phyloP scores from a whole-genome alignment of 257 asterid species.

The Buddleja alternifolia region DNA sequence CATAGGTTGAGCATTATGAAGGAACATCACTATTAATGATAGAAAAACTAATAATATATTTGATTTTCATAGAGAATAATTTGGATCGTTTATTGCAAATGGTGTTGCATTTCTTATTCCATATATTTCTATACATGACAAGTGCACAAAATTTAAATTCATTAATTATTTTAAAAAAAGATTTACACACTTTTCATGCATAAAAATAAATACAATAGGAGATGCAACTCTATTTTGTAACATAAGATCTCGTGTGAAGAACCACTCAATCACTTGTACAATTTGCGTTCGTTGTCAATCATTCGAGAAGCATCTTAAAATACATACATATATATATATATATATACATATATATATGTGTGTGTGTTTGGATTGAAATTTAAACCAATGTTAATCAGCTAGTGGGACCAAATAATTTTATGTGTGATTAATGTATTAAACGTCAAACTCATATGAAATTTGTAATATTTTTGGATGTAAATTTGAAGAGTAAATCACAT shows the following conservation, averaged over 20 bases:
- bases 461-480: not conserved
- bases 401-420: not conserved
- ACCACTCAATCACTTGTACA: conserved; percentile 20
- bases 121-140: no score
- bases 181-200: no score
- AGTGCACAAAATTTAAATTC: no score
- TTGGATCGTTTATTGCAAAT: no score
- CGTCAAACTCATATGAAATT: not conserved
- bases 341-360: not conserved
- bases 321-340: no score
- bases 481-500: no score
- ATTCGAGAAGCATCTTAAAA: conserved; percentile 21
- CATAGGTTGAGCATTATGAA: conserved; percentile 27
- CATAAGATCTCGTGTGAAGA: no score
- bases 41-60: conserved; percentile 1
- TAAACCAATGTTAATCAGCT: not conserved
- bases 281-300: conserved; percentile 10
- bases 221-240: no score
- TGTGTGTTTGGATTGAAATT: conserved; percentile 6
- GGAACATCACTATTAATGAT: conserved; percentile 21
- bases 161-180: no score
- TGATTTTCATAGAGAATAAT: conserved; percentile 19
- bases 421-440: conserved; percentile 1
- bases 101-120: no score
- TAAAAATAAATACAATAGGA: no score